Evolutionary conservation across 1,284 basidiomycete genomes (phyloP), one percentile per base, ranked within the genome.

Genomic region (Dichomitus squalens): DNA sequence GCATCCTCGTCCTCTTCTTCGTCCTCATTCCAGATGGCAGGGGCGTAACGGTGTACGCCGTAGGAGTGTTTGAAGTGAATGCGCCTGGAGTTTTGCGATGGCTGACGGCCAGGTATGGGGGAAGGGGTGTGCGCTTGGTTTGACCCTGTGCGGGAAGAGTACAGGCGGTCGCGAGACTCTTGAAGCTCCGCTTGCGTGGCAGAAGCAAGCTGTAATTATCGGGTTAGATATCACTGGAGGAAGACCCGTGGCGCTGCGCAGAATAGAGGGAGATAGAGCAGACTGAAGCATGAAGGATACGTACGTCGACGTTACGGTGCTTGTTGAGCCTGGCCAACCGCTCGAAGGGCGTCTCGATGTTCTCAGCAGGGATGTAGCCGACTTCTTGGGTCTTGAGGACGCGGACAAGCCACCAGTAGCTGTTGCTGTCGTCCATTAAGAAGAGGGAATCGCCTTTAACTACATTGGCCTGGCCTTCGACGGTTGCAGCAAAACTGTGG

Each of bases 301-400:
- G 74, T 70, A 96, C 91, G 72, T 98, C 96, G 56, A 99, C 92
- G 73, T 99, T 99, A 35, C 96, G 84, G 72, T 98, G 95, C 73
- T 98, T 98, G 79, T 99, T 99, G 57, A 99, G 80, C 58, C 96
- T 81, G 0, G 96, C 96, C 21, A 99, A 83, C 47, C 96, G 85
- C 73, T 99, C 96, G 68, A 95, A 98, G 0, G 96, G 97, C 0
- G 97, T 99, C 74, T 99, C 97, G 68, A 99, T 98, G 73, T 99
- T 99, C 77, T 99, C 96, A 0, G 96, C 96, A 16, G 96, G 96
- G 52, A 99, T 99, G 74, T 99, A 99, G 1, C 96, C 96, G n/a
- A 99, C 94, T 69, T 98, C 96, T 74, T 98, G 95, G 2, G 93
- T 98, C 79, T 96, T 98, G 67, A 98, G 84, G 4, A 97, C 95